These are phyloP conservation scores for Botrytis byssoidea DNA, from an alignment of 2,329 filamentous ascomycete species.

Conservation along the genomic window DNA sequence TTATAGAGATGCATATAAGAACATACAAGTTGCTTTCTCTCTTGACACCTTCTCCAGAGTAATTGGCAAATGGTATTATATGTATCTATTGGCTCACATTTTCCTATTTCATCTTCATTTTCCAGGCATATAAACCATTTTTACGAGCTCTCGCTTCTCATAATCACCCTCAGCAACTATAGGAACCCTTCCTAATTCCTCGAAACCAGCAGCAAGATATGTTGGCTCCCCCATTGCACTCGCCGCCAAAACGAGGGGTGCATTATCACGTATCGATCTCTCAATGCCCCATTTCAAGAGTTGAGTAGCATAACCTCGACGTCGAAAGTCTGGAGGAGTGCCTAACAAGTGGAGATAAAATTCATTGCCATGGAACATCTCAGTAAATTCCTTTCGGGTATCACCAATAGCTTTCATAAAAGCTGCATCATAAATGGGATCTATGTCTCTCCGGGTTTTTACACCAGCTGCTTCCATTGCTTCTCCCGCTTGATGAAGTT, in stretches of 20 bases:
- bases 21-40: not conserved
- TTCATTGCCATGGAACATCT: not conserved
- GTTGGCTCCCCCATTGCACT: not conserved
- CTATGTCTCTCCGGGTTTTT: not conserved
- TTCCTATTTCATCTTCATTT: not conserved
- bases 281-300: slow-evolving; percentile 15
- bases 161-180: not conserved
- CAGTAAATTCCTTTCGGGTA: not conserved
- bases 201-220: slow-evolving; percentile 9
- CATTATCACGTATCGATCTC: slow-evolving; percentile 10
- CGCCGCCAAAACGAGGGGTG: not conserved
- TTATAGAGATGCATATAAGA: slow-evolving; percentile 3
- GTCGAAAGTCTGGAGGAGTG: slow-evolving; percentile 7
- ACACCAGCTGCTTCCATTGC: not conserved
- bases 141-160: not conserved
- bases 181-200: not conserved
- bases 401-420: not conserved
- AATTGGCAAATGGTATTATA: not conserved
- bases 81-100: not conserved
- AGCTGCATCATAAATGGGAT: not conserved
- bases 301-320: slow-evolving; percentile 2
- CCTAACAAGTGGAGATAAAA: slow-evolving; percentile 3
- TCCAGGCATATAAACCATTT: not conserved
- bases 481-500: not conserved
- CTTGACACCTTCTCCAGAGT: not conserved